Evolutionary conservation across 2,329 filamentous ascomycete genomes (phyloP), one percentile per base, ranked within the genome.

Genomic region (Fusarium sp.): DNA sequence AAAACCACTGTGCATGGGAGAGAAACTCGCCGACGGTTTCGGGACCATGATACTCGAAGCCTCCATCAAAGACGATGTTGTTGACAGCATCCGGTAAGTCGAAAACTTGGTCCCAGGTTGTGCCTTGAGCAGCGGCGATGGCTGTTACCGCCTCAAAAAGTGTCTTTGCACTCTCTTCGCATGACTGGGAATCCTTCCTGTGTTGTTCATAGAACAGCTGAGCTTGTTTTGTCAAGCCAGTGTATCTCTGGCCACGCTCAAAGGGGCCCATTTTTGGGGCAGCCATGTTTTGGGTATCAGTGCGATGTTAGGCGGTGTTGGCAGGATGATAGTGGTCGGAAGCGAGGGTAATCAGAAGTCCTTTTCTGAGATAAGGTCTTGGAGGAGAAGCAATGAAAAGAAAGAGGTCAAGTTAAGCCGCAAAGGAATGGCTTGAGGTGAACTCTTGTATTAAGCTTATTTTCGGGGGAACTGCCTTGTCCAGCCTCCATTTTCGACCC

Each of bases 241-340:
- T 54, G 31, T 11, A 54, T 54, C 51, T 34, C 16, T 54, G 51
- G 20, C 51, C 51, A 13, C 51, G 51, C 31, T 54, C 51, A 14
- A 54, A 54, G 18, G 16, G 10, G 51, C 51, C 51, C 51, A 54
- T 54, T 5, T 54, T 54, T n/a, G 25, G 31, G 2, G 18, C 1
- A 54, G 29, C 13, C 29, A 33, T 54, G 13, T 20, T 1, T 8
- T 4, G 16, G 7, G 31, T 10, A 4, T 4, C 2, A 14, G 40
- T 4, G 16, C 13, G 29, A 34, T n/a, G 6, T 11, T 27, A 3
- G 11, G 4, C 31, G 51, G 6, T 1, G 20, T 7, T 25, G 18
- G 7, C 6, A 13, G 9, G 4, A 18, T 14, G 44, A 27, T 27
- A 3, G 8, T 4, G 25, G 18, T 8, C 25, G 2, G 16, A 2